phyloP scores from a whole-genome alignment of 805 yeast species.

The Candida sanyiensis region DNA sequence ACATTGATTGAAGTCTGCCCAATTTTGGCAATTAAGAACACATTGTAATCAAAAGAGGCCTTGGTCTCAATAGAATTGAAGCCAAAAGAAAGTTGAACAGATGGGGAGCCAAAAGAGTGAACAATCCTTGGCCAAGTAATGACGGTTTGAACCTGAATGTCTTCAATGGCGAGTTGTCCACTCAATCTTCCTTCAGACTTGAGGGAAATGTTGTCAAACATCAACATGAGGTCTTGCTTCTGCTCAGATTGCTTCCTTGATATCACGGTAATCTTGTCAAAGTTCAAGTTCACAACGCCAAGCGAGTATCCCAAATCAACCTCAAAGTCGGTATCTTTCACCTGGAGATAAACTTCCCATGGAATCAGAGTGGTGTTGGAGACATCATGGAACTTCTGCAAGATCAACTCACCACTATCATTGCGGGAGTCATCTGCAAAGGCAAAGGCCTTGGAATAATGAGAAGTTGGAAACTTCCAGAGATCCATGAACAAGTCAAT shows the following conservation, averaged over 20 bases:
- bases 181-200: constrained; percentile 74
- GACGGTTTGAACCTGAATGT: constrained; percentile 53
- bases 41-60: constrained; percentile 78
- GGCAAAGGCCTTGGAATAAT: constrained; percentile 23
- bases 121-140: constrained; percentile 61
- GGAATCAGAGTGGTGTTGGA: constrained; percentile 64
- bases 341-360: constrained; percentile 57
- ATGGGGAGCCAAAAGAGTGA: constrained; percentile 49
- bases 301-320: constrained; percentile 82
- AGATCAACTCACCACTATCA: constrained; percentile 27
- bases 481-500: constrained; percentile 74
- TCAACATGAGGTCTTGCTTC: constrained; percentile 65
- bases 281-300: constrained; percentile 52
- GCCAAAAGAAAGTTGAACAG: constrained; percentile 56
- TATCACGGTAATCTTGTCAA: constrained; percentile 63
- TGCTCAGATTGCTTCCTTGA: constrained; percentile 61
- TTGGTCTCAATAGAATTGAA: constrained; percentile 52
- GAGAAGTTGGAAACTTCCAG: constrained; percentile 42
- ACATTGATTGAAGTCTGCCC: constrained; percentile 46
- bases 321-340: constrained; percentile 46
- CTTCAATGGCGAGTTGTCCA: constrained; percentile 50
- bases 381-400: constrained; percentile 45
- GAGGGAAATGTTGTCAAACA: constrained; percentile 47
- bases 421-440: constrained; percentile 5
- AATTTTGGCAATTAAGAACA: constrained; percentile 62